Evolutionary conservation across 768 basidiomycete species (phyloP), one percentile per base, ranked within the genome.

Genomic region (Trametes maxima): DNA sequence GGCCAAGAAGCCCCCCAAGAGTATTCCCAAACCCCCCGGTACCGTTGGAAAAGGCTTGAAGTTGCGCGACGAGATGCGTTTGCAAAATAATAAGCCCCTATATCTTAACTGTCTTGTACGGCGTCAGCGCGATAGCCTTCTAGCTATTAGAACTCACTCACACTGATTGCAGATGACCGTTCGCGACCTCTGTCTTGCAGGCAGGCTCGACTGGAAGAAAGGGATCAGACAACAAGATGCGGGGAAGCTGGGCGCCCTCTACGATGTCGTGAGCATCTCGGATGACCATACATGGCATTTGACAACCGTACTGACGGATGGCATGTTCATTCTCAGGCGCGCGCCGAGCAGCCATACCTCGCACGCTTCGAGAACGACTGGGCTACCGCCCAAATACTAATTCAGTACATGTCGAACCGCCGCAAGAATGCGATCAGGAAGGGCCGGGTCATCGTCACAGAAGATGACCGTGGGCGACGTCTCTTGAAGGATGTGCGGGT

Each of bases 321-420:
- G 28, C 28, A 33, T 33, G 28, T 33, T 33, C 28, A 19, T 10
- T n/a, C 16, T n/a, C 43, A 8, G 25, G 21, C 55, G 33, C 13
- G 46, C 21, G 28, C 35, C 12, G 50, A 66, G 5, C 59, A 66
- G 7, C 60, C 63, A 7, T 54, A 53, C 45, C 60, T 68, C 7
- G 28, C 4, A 1, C 54, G 43, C 19, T 68, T 64, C 46, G 35
- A 59, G 33, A 59, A 54, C 35, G 54, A 63, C 50, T 68, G 67
- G 67, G 63, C 65, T 3, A 68, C 65, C 13, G 54, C 57, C 3
- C 66, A 62, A 40, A 50, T 69, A 22, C 43, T 64, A 42, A 65
- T 64, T 21, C 63, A 67, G 54, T 67, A 35, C 58, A 42, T 69
- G 28, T 10, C 42, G 4, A 66, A 66, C 45, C 53, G 58, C 12